Evolutionary conservation across 352 stramenopile genomes (phyloP).

Genomic region (Globisporangium solare): DNA sequence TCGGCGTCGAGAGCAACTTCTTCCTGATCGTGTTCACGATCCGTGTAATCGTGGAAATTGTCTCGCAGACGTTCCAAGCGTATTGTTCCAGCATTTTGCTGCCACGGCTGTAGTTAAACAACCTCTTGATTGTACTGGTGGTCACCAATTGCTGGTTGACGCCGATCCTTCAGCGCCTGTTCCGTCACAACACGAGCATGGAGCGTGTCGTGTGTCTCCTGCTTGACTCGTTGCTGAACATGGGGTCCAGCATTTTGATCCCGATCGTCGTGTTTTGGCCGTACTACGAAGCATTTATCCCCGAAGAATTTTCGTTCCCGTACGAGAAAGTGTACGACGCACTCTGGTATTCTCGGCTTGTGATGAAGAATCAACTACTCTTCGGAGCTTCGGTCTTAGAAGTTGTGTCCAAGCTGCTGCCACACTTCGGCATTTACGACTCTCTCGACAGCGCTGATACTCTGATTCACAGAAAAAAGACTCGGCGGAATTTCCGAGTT

Average conservation of each 20-base stretch:
- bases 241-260: conserved; percentile 10
- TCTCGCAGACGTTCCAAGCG: conserved; percentile 9
- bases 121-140: conserved; percentile 6
- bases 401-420: conserved; percentile 18
- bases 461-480: neutral
- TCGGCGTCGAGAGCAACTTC: conserved; percentile 5
- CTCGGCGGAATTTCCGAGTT: neutral
- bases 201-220: conserved; percentile 8
- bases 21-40: conserved; percentile 2
- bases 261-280: conserved; percentile 7
- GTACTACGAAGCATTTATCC: conserved; percentile 9
- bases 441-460: conserved; percentile 5
- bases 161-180: conserved; percentile 4
- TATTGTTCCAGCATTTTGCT: conserved; percentile 8
- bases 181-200: conserved; percentile 1
- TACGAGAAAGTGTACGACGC: conserved; percentile 15
- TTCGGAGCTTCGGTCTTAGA: conserved; percentile 12
- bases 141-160: conserved; percentile 12
- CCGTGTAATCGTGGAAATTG: conserved; percentile 1
- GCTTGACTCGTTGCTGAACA: conserved; percentile 9
- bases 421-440: conserved; percentile 19
- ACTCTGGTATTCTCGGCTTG: conserved; percentile 17
- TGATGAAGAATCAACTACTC: conserved; percentile 22
- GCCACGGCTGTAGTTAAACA: conserved; percentile 10
- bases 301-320: conserved; percentile 12